Percentiles rank a stretch among this genome's conserved stretches.
These are phyloP conservation scores for Tulasnella sp. DNA, from an alignment of 768 basidiomycete species.

Conservation along the genomic window DNA sequence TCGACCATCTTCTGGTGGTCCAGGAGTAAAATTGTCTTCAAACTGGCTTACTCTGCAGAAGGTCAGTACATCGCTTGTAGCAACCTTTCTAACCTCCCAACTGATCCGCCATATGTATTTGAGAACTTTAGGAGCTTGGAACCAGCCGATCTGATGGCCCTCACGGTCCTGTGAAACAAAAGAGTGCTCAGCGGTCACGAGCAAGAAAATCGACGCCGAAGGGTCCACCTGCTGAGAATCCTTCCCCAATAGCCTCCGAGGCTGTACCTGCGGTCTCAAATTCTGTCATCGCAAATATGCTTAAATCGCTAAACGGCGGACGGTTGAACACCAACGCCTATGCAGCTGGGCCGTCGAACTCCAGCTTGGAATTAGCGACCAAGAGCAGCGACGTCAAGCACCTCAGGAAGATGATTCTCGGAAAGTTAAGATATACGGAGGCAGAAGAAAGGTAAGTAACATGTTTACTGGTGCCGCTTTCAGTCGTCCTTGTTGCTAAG, in stretches of 20 bases:
- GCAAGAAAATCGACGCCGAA: conserved; percentile 33
- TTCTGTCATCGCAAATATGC: background rate
- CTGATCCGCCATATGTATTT: background rate
- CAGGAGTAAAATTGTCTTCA: conserved; percentile 40
- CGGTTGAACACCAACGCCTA: background rate
- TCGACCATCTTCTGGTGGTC: background rate
- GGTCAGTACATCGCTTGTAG: conserved; percentile 38
- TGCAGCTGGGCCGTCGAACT: conserved; percentile 11
- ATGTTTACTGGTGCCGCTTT: conserved; percentile 18
- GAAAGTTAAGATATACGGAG: conserved; percentile 43
- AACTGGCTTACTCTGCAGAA: conserved; percentile 60
- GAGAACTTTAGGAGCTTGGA: conserved; percentile 31
- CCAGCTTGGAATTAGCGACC: conserved; percentile 36
- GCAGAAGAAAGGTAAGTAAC: conserved; percentile 41
- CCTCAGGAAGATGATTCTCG: conserved; percentile 55
- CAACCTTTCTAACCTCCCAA: conserved; percentile 2
- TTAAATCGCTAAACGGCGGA: background rate
- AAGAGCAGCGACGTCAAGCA: conserved; percentile 50
- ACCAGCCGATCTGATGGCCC: conserved; percentile 28
- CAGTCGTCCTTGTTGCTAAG: background rate
- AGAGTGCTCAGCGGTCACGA: conserved; percentile 36
- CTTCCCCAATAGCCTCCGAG: background rate
- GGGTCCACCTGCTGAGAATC: conserved; percentile 33
- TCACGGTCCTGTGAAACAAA: conserved; percentile 35
- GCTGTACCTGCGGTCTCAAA: background rate